Percentiles rank a stretch among this genome's conserved stretches.
These are phyloP conservation scores for Gilbertella persicaria DNA, from an alignment of 371 early-diverging fungal genomes.

Conservation along the genomic window DNA sequence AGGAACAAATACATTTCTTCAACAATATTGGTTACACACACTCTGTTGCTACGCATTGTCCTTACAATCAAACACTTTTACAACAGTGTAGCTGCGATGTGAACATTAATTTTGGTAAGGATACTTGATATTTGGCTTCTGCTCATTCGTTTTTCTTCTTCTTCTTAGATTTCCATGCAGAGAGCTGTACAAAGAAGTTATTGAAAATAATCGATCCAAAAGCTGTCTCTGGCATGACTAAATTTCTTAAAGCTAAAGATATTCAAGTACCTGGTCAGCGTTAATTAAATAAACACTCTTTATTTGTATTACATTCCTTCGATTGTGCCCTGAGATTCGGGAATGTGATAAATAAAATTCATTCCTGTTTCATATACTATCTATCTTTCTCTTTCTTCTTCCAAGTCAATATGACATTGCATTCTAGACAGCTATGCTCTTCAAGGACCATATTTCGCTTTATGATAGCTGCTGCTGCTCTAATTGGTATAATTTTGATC, in stretches of 20 bases:
- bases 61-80: conserved; percentile 23
- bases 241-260: background rate
- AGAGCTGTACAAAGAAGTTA: conserved; percentile 28
- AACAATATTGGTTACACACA: conserved; percentile 84
- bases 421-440: conserved; percentile 15
- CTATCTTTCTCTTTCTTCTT: background rate
- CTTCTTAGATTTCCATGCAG: conserved; percentile 29
- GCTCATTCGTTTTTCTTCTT: background rate
- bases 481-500: background rate
- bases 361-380: conserved; percentile 2
- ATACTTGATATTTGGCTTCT: background rate
- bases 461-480: background rate
- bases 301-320: background rate
- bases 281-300: too few species aligned
- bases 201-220: conserved; percentile 19
- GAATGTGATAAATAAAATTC: background rate
- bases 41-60: conserved; percentile 51
- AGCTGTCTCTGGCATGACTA: conserved; percentile 3
- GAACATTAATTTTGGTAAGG: conserved; percentile 28
- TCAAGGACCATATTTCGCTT: conserved; percentile 14
- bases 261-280: background rate
- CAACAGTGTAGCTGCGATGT: conserved; percentile 38
- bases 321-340: background rate
- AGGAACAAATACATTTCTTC: conserved; percentile 85
- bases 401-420: conserved; percentile 3